These are phyloP conservation scores for Tolypocladium album DNA, from an alignment of 2,329 filamentous ascomycete genomes.

Conservation along the genomic window DNA sequence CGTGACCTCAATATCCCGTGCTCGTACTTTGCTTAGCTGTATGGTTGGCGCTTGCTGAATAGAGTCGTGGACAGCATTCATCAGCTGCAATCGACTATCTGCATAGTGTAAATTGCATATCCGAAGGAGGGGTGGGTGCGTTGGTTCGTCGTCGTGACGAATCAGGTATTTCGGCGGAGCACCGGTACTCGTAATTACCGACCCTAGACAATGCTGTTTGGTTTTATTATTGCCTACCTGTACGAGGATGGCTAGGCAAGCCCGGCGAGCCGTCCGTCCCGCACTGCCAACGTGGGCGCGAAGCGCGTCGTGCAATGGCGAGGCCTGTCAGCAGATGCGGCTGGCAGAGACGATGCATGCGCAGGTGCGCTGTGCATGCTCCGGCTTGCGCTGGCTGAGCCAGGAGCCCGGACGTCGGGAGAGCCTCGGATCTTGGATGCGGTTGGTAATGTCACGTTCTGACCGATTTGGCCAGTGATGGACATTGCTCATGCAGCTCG, in stretches of 20 bases:
- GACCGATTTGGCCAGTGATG: not conserved
- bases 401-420: not conserved
- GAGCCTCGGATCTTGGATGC: not conserved
- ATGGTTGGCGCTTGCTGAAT: too few relatives aligned
- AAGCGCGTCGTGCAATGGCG: not conserved
- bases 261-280: not conserved
- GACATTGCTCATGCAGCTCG: not conserved
- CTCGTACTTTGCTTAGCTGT: too few relatives aligned
- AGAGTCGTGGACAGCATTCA: too few relatives aligned
- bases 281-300: not conserved
- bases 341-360: not conserved
- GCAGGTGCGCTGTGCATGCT: not conserved
- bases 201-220: not conserved
- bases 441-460: constrained; percentile 1
- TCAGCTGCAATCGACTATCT: too few relatives aligned
- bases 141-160: not conserved
- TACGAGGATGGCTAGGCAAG: not conserved
- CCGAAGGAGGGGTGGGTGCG: too few relatives aligned
- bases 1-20: not conserved
- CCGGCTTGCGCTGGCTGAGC: not conserved
- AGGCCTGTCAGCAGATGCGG: not conserved
- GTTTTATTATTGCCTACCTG: not conserved
- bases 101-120: too few relatives aligned
- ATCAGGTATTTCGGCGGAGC: not conserved
- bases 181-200: not conserved